Percentiles rank a stretch among this genome's conserved stretches.
Evolutionary conservation across 441 rosid genomes (phyloP).

Genomic region (Francoa sonchifolia): DNA sequence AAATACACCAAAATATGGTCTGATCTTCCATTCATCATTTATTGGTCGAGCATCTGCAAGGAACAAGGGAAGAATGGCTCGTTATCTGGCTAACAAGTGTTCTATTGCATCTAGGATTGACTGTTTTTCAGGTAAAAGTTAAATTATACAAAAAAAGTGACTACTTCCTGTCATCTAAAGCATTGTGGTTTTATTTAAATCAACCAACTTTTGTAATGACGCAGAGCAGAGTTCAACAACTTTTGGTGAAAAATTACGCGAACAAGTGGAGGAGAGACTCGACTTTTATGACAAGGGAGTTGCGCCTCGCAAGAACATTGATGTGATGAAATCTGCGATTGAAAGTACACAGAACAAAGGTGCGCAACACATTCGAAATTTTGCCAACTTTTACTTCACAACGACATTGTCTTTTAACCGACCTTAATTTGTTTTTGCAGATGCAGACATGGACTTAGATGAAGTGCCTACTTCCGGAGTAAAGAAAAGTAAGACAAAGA

Average conservation of each 20-base stretch:
- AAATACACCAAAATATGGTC: slow-evolving; percentile 88
- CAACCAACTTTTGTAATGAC: neutral
- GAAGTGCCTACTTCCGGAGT: slow-evolving; percentile 23
- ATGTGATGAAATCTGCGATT: slow-evolving; percentile 84
- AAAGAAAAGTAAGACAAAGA: slow-evolving; percentile 81
- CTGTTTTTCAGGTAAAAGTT: slow-evolving; percentile 66
- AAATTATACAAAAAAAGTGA: neutral
- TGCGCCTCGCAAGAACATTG: slow-evolving; percentile 91
- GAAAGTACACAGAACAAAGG: slow-evolving; percentile 45
- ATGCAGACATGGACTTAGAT: slow-evolving; percentile 36
- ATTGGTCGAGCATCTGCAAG: slow-evolving; percentile 89
- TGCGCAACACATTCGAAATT: slow-evolving; percentile 10
- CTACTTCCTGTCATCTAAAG: neutral
- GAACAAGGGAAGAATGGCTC: slow-evolving; percentile 95
- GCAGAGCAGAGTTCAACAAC: slow-evolving; percentile 46
- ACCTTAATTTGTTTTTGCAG: slow-evolving; percentile 13
- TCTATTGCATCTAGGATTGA: slow-evolving; percentile 93
- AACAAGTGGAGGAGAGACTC: slow-evolving; percentile 89
- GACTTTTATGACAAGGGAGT: slow-evolving; percentile 95
- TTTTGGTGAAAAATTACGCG: slow-evolving; percentile 86
- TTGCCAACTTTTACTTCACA: neutral
- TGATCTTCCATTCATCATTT: slow-evolving; percentile 90
- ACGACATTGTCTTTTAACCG: neutral
- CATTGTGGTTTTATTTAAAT: neutral
- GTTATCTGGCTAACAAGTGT: slow-evolving; percentile 90